A percentile compares a stretch with the other conserved stretches of the same genome.
Evolutionary conservation across 2,329 filamentous ascomycete species (phyloP).

Genomic region (Alternaria gansuensis): DNA sequence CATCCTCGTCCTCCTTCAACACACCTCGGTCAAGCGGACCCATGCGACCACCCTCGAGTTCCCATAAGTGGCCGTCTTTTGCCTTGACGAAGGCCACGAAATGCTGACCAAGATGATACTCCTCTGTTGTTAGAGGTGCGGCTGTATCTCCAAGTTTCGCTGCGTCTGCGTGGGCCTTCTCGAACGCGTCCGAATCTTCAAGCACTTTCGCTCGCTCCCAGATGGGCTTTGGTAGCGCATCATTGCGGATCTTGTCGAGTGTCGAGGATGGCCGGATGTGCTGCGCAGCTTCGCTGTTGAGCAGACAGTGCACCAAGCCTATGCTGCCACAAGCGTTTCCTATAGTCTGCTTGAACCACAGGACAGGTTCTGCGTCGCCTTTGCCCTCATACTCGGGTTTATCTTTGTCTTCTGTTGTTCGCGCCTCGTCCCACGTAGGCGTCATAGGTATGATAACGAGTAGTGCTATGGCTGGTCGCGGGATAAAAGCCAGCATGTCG

Average conservation of each 20-base stretch:
- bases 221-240: slow-evolving; percentile 57
- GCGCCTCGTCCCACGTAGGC: slow-evolving; percentile 51
- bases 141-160: slow-evolving; percentile 55
- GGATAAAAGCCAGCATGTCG: slow-evolving; percentile 60
- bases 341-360: slow-evolving; percentile 69
- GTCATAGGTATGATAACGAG: slow-evolving; percentile 62
- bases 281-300: slow-evolving; percentile 59
- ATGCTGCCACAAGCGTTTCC: slow-evolving; percentile 68
- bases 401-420: slow-evolving; percentile 54
- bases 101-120: slow-evolving; percentile 51
- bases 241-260: slow-evolving; percentile 57
- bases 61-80: slow-evolving; percentile 58
- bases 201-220: slow-evolving; percentile 61
- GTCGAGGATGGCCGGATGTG: slow-evolving; percentile 56
- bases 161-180: slow-evolving; percentile 55
- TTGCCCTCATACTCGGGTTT: slow-evolving; percentile 57
- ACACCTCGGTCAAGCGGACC: slow-evolving; percentile 57
- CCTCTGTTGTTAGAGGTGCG: slow-evolving; percentile 42
- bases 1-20: slow-evolving; percentile 55
- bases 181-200: slow-evolving; percentile 59
- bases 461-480: slow-evolving; percentile 63
- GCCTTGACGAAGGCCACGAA: slow-evolving; percentile 60
- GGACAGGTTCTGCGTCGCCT: slow-evolving; percentile 61
- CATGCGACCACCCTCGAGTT: slow-evolving; percentile 57
- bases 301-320: slow-evolving; percentile 63